phyloP scores from a whole-genome alignment of 2,329 filamentous ascomycete species.

The Lachnellula suecica region DNA sequence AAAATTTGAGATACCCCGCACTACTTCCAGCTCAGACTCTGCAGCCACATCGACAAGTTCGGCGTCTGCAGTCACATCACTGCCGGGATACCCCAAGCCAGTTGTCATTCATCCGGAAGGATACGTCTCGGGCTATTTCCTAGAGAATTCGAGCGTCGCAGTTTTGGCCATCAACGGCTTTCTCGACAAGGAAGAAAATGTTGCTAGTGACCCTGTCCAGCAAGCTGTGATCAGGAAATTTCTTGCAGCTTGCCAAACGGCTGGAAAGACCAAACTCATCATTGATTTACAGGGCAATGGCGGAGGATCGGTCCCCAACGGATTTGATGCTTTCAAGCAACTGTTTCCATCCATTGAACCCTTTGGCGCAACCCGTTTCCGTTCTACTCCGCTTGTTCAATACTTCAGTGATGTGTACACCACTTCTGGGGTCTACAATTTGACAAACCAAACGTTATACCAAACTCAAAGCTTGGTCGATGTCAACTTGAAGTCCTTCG shows the following conservation, averaged over 20 bases:
- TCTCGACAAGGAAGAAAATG: constrained; percentile 27
- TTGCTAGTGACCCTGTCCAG: constrained; percentile 5
- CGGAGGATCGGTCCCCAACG: constrained; percentile 57
- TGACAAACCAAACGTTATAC: not conserved
- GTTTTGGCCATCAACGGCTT: constrained; percentile 19
- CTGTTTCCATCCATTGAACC: constrained; percentile 23
- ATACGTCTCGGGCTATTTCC: constrained; percentile 22
- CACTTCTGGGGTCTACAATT: not conserved
- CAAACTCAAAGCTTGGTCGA: not conserved
- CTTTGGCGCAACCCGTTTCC: constrained; percentile 3
- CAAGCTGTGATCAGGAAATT: constrained; percentile 29
- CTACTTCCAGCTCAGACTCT: not conserved
- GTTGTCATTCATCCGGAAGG: constrained; percentile 11
- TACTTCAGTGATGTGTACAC: not conserved
- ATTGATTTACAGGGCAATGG: constrained; percentile 58
- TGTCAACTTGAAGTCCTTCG: constrained; percentile 6
- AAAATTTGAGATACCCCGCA: constrained; percentile 9
- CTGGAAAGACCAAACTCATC: constrained; percentile 58
- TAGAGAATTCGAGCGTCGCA: constrained; percentile 18
- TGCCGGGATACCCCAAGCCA: constrained; percentile 15
- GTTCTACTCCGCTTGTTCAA: constrained; percentile 10
- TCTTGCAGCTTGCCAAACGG: constrained; percentile 43
- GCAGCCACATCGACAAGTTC: not conserved
- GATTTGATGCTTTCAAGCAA: constrained; percentile 58
- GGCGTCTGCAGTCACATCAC: not conserved